Conservation (phyloP, 169 alveolate species). For the Cryptosporidium andersoni region DNA sequence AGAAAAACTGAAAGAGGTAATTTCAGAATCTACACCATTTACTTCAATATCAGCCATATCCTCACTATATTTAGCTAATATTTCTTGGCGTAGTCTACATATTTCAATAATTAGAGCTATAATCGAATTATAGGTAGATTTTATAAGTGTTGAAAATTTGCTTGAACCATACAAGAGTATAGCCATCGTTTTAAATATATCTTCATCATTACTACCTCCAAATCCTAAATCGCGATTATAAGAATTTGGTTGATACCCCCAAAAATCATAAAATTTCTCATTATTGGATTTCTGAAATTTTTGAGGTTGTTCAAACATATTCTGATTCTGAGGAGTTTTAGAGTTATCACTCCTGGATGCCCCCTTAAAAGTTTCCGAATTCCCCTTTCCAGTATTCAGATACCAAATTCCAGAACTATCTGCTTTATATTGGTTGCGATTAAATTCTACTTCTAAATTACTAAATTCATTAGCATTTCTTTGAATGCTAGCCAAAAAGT, state of each 20-base stretch:
- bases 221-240: conserved; percentile 19
- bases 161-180: conserved; percentile 25
- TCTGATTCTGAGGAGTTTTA: not conserved
- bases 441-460: conserved; percentile 5
- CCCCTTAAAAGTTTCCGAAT: not conserved
- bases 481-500: not conserved
- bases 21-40: conserved; percentile 54
- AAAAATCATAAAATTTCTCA: conserved; percentile 39
- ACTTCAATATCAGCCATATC: conserved; percentile 27
- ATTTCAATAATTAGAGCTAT: conserved; percentile 8
- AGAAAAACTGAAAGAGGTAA: conserved; percentile 24
- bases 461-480: not conserved
- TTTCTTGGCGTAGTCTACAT: conserved; percentile 31
- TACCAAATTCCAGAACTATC: not conserved
- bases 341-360: not conserved
- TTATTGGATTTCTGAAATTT: not conserved
- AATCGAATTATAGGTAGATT: conserved; percentile 10
- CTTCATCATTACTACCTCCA: not conserved
- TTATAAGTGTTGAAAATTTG: conserved; percentile 1
- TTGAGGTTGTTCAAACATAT: not conserved
- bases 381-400: not conserved
- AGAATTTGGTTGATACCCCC: conserved; percentile 55
- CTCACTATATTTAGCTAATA: conserved; percentile 3
- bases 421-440: not conserved
- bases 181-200: conserved; percentile 49